These are phyloP conservation scores for Colletotrichum lindemuthianum DNA, from an alignment of 2,329 filamentous ascomycete species.

Conservation along the genomic window DNA sequence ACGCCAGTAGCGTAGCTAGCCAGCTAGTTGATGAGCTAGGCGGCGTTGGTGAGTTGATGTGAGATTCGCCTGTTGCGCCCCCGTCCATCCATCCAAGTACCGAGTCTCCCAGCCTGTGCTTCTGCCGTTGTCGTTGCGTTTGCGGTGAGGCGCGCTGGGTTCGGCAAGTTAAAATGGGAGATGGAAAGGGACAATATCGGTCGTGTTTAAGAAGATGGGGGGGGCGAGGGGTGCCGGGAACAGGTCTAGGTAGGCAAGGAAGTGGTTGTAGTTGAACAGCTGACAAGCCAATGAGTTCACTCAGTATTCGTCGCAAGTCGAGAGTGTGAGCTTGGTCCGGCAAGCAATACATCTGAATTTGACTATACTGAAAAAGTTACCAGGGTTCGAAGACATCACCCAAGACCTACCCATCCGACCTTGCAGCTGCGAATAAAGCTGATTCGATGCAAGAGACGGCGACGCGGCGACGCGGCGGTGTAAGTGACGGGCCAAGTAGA, in stretches of 20 bases:
- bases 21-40: neutral
- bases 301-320: conserved; percentile 28
- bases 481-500: conserved; percentile 31
- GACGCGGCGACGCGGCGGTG: conserved; percentile 29
- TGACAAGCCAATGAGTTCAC: conserved; percentile 31
- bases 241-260: conserved; percentile 27
- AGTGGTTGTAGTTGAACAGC: conserved; percentile 25
- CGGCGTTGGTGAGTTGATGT: too few species aligned
- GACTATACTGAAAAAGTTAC: too few species aligned
- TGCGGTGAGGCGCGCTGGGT: neutral
- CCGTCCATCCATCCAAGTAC: too few species aligned
- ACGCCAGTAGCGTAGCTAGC: neutral
- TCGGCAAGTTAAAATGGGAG: conserved; percentile 12
- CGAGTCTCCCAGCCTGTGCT: conserved; percentile 1
- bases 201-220: conserved; percentile 19
- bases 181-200: conserved; percentile 22
- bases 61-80: neutral
- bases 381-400: too few species aligned
- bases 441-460: conserved; percentile 15
- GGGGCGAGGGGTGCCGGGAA: conserved; percentile 22
- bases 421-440: neutral
- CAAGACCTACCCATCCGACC: too few species aligned
- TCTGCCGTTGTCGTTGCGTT: conserved; percentile 8
- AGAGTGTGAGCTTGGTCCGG: conserved; percentile 1
- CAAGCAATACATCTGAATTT: neutral